A percentile compares a stretch with the other conserved stretches of the same genome.
phyloP scores from a whole-genome alignment of 345 rosid genomes.

The Brassica carinata region DNA sequence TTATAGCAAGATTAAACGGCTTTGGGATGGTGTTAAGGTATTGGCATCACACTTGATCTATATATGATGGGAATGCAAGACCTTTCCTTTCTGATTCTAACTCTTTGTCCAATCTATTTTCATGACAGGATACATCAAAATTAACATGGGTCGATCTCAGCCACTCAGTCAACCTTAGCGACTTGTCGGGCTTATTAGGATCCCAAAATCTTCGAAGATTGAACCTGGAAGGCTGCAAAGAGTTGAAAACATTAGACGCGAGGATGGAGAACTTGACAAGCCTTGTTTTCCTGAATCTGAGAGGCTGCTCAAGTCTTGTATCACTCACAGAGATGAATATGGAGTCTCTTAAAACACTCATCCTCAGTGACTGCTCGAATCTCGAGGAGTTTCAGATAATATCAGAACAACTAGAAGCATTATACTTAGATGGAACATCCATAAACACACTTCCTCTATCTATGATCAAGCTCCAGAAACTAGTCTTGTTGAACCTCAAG shows the following conservation, averaged over 20 bases:
- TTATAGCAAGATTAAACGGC: background rate
- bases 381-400: slow-evolving; percentile 23
- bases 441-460: slow-evolving; percentile 24
- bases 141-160: background rate
- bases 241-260: background rate
- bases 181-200: background rate
- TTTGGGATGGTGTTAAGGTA: background rate
- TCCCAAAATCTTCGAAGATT: background rate
- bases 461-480: background rate
- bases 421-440: slow-evolving; percentile 14
- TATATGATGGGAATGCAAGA: background rate
- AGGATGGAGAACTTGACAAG: background rate
- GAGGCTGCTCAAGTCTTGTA: slow-evolving; percentile 3
- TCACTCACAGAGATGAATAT: background rate
- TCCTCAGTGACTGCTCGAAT: slow-evolving; percentile 29
- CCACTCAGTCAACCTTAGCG: background rate
- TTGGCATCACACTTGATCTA: background rate
- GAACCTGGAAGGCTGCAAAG: slow-evolving; percentile 15
- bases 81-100: background rate
- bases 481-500: slow-evolving; percentile 8
- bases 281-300: slow-evolving; percentile 17
- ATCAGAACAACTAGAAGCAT: background rate
- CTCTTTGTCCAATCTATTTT: background rate
- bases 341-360: slow-evolving; percentile 13
- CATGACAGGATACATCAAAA: background rate